Evolutionary conservation across 2,329 filamentous ascomycete species (phyloP), one percentile per base, ranked within the genome.

Genomic region (Lojkania enalia): DNA sequence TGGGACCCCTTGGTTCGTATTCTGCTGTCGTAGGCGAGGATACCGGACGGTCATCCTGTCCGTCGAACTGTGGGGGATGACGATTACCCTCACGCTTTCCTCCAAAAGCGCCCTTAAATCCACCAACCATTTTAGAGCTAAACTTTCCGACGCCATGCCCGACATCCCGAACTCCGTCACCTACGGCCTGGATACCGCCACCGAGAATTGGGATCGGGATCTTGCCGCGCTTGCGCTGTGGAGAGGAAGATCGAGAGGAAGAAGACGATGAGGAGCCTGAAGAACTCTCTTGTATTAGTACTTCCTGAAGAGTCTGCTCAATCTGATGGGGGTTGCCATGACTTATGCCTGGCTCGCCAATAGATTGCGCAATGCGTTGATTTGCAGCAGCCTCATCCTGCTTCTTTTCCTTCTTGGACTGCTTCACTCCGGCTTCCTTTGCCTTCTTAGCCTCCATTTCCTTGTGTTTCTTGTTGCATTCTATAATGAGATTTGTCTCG

Each of bases 401-500:
- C 44, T 82, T 81, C 39, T 79, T 77, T 37, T 78, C 69, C 0
- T 73, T 70, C 44, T 77, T 78, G 20, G 72, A 68, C 45, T 76
- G 77, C 35, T 77, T 71, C 46, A 76, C 81, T n/a, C 84, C 82
- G 1, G 75, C 72, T 53, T 79, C 79, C 64, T 87, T 90, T 31
- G 84, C 85, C 5, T 82, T 81, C 39, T 81, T 81, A 33, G 78
- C 77, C 43, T 78, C 66, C 59, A 83, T 77, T 63, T 92, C 86
- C n/a, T 86, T 72, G 55, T 96, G 84, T 12, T 83, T 84, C 64
- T 85, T 89, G 63, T 90, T 91, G 43, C 88, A 91, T 35, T 78
- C 77, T 46, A 84, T 85, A 55, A 99, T 88, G 30, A 99, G 74
- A 16, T 89, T 83, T 0, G 90, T 96, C 69, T 97, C 87, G 1